These are phyloP conservation scores for Hyphodiscus sp. DNA, from an alignment of 2,329 filamentous ascomycete species.

Conservation along the genomic window DNA sequence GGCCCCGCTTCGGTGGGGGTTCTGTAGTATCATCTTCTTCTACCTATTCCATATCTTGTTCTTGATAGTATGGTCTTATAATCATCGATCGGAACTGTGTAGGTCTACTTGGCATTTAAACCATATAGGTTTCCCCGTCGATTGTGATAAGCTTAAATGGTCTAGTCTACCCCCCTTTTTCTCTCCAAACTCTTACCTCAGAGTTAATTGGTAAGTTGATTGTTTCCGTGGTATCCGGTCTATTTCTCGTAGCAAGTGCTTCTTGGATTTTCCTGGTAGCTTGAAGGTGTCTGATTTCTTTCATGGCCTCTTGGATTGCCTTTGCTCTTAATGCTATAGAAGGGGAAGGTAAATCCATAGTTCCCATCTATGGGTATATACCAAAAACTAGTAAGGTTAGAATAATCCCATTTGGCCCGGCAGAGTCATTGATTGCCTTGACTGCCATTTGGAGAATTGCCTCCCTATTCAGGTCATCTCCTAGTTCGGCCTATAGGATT, in stretches of 20 bases:
- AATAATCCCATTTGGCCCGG: slow-evolving; percentile 8
- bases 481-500: slow-evolving; percentile 4
- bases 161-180: no score
- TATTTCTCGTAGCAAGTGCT: not conserved
- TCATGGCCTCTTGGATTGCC: not conserved
- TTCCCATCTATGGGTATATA: not conserved
- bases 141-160: no score
- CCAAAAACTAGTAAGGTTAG: slow-evolving; percentile 8
- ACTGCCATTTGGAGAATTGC: slow-evolving; percentile 9
- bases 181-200: no score
- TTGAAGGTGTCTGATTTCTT: not conserved
- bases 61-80: no score
- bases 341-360: not conserved
- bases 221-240: not conserved
- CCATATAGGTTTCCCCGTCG: no score
- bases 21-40: no score
- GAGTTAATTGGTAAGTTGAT: no score
- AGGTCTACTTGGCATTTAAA: no score
- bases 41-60: no score
- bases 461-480: not conserved
- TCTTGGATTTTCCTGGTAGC: not conserved
- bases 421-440: slow-evolving; percentile 12
- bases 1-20: no score
- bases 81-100: no score
- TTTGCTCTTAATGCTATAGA: not conserved